Percentiles rank a stretch among this genome's conserved stretches.
These are phyloP conservation scores for Monosporascus ibericus DNA, from an alignment of 2,329 filamentous ascomycete species.

Conservation along the genomic window DNA sequence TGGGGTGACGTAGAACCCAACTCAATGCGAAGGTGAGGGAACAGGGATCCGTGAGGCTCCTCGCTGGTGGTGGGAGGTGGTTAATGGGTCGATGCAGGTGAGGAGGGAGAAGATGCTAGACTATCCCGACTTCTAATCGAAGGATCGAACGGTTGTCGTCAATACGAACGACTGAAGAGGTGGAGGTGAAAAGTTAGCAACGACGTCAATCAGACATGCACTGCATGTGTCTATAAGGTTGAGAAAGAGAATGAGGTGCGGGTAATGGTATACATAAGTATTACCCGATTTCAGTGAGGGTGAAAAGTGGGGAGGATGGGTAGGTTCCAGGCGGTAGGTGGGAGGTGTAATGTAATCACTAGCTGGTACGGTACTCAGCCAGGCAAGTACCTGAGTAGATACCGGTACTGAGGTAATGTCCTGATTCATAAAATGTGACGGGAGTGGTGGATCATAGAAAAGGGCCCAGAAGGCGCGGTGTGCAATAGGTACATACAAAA, in stretches of 20 bases:
- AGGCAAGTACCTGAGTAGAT: not conserved
- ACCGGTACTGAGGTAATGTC: not conserved
- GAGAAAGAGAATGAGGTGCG: conserved; percentile 18
- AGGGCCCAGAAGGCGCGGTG: conserved; percentile 23
- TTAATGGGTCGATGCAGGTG: not conserved
- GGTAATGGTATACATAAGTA: conserved; percentile 28
- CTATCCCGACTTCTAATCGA: no score
- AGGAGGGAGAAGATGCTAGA: not conserved
- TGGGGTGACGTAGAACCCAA: not conserved
- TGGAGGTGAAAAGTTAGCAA: not conserved
- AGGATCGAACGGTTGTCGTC: not conserved
- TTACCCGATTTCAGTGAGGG: conserved; percentile 1
- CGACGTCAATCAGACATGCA: not conserved
- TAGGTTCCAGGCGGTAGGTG: not conserved
- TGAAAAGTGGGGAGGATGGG: not conserved
- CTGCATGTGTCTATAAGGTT: not conserved
- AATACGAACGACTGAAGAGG: not conserved
- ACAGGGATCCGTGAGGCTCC: no score
- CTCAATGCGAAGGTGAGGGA: no score
- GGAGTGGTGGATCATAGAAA: conserved; percentile 13
- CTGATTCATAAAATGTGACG: no score
- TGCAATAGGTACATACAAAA: conserved; percentile 9
- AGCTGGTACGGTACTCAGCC: conserved; percentile 16
- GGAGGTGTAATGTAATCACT: conserved; percentile 6
- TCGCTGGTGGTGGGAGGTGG: no score